Conservation (phyloP, 2,329 filamentous ascomycete genomes). For the Penicillium sp. region DNA sequence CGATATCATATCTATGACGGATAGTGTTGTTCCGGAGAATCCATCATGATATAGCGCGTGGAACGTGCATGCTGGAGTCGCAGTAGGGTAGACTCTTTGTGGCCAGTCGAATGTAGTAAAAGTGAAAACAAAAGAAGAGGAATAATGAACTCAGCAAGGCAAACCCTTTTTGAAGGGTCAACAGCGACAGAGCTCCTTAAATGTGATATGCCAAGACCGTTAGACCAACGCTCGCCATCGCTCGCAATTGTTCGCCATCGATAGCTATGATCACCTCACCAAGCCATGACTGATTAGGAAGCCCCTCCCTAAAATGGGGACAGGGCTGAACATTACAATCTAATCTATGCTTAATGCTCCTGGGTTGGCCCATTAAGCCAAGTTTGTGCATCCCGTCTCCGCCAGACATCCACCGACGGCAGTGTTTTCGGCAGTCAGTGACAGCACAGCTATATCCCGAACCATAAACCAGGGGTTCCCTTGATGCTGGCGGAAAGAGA, state of each 20-base stretch:
- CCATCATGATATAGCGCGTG: background rate
- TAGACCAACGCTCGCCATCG: slow-evolving; percentile 30
- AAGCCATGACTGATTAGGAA: slow-evolving; percentile 20
- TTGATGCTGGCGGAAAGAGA: background rate
- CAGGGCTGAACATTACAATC: slow-evolving; percentile 16
- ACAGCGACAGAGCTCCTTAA: slow-evolving; percentile 22
- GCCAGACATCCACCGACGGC: slow-evolving; percentile 24
- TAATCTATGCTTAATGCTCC: slow-evolving; percentile 26
- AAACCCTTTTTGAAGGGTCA: background rate
- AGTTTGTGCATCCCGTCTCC: slow-evolving; percentile 10
- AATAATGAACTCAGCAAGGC: background rate
- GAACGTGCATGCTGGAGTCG: background rate
- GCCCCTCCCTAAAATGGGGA: background rate
- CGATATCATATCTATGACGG: background rate
- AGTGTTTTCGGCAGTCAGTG: slow-evolving; percentile 33
- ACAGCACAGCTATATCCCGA: slow-evolving; percentile 8
- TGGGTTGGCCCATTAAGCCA: background rate
- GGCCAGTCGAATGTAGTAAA: background rate
- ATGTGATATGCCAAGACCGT: slow-evolving; percentile 26
- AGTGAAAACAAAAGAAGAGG: background rate
- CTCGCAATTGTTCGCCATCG: slow-evolving; percentile 35
- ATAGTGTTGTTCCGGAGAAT: background rate
- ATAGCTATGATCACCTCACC: slow-evolving; percentile 35
- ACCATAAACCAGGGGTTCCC: background rate
- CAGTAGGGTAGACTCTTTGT: background rate